Evolutionary conservation across 768 basidiomycete species (phyloP).

Genomic region (Infundibulicybe gibba): DNA sequence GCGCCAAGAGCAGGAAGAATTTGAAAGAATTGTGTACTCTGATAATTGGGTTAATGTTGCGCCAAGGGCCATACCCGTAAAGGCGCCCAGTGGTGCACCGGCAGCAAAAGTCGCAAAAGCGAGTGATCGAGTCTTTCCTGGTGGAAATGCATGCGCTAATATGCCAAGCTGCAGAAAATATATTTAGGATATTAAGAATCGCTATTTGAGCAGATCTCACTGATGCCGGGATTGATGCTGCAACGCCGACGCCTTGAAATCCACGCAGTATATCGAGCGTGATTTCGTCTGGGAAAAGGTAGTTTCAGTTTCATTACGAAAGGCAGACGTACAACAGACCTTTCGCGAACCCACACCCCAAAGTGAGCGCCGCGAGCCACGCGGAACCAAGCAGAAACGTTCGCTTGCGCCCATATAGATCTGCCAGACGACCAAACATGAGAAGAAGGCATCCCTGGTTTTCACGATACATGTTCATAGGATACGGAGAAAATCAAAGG

Average conservation of each 20-base stretch:
- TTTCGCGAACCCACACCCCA: conserved; percentile 65
- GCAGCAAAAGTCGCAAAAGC: conserved; percentile 86
- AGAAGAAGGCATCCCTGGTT: conserved; percentile 73
- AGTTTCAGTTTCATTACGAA: not conserved
- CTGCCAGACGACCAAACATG: conserved; percentile 75
- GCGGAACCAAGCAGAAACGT: conserved; percentile 60
- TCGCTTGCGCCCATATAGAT: conserved; percentile 72
- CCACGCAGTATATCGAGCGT: conserved; percentile 71
- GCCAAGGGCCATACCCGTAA: conserved; percentile 65
- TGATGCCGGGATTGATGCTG: conserved; percentile 71
- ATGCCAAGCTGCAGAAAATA: conserved; percentile 59
- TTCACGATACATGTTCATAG: not conserved
- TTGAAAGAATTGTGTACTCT: conserved; percentile 20
- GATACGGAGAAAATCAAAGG: not conserved
- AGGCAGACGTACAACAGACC: conserved; percentile 21
- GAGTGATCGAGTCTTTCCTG: conserved; percentile 55
- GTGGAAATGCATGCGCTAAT: conserved; percentile 76
- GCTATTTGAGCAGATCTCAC: conserved; percentile 34
- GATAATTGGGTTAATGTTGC: conserved; percentile 65
- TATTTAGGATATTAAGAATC: not conserved
- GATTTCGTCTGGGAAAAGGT: conserved; percentile 41
- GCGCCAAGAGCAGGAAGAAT: not conserved
- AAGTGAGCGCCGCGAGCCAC: conserved; percentile 49
- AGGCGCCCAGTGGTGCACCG: conserved; percentile 80
- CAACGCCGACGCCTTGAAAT: conserved; percentile 76